phyloP scores from a whole-genome alignment of 306 rosid species.

The Corylus americana region DNA sequence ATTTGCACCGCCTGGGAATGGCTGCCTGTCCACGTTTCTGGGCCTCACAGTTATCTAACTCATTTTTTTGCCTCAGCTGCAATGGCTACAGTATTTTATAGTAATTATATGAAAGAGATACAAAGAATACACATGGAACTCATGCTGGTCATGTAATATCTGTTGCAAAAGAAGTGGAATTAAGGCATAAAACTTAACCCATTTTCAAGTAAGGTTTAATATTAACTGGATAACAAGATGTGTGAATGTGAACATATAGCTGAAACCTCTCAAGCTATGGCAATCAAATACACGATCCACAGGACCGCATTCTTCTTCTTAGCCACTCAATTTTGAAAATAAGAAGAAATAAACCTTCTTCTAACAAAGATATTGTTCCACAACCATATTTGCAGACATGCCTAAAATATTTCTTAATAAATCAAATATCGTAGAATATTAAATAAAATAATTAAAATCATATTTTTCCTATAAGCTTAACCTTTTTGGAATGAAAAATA shows the following conservation, averaged over 20 bases:
- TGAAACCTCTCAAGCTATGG: background rate
- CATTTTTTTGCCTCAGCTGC: conserved; percentile 50
- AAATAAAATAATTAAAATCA: too few species aligned
- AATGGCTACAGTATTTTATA: conserved; percentile 18
- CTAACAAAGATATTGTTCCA: background rate
- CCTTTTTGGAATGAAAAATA: background rate
- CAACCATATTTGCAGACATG: background rate
- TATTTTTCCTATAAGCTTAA: background rate
- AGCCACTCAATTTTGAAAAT: background rate
- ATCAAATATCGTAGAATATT: background rate
- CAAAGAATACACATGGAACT: conserved; percentile 7
- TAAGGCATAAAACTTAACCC: background rate
- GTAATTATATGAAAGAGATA: background rate
- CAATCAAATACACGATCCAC: background rate
- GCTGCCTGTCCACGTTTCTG: conserved; percentile 27
- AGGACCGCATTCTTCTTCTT: too few species aligned
- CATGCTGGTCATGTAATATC: background rate
- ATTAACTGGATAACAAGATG: background rate
- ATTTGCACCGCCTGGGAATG: conserved; percentile 20
- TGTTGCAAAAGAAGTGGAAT: conserved; percentile 1
- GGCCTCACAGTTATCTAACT: conserved; percentile 29
- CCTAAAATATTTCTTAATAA: background rate
- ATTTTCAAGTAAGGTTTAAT: background rate
- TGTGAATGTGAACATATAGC: background rate
- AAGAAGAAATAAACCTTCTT: background rate